phyloP scores from a whole-genome alignment of 495 filamentous ascomycete genomes.

The Penicillium simplicissimum region DNA sequence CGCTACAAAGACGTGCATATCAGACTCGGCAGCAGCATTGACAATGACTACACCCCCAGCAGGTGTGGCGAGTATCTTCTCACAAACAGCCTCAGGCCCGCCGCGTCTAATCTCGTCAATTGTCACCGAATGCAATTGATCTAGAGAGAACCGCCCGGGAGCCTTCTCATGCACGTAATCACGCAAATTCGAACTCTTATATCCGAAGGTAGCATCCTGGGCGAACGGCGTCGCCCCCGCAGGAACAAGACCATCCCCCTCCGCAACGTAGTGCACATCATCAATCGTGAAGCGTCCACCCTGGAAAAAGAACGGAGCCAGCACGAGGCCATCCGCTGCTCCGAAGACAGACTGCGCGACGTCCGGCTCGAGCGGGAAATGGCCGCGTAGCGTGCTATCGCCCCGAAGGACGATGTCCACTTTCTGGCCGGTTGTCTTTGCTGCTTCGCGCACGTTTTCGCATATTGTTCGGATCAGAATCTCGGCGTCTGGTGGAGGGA shows the following conservation, averaged over 20 bases:
- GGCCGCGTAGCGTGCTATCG: constrained; percentile 55
- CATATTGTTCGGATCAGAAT: constrained; percentile 48
- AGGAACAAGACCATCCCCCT: constrained; percentile 47
- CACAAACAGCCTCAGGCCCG: constrained; percentile 38
- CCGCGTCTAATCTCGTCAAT: constrained; percentile 47
- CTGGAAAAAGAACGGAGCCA: constrained; percentile 57
- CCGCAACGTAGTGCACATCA: constrained; percentile 56
- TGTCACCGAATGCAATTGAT: constrained; percentile 43
- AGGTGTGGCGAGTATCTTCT: constrained; percentile 38
- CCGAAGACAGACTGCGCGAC: constrained; percentile 50
- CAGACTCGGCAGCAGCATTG: constrained; percentile 52
- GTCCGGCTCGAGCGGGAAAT: constrained; percentile 54
- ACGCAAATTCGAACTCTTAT: constrained; percentile 47
- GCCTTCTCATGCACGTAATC: constrained; percentile 56
- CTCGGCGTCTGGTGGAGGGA: constrained; percentile 45
- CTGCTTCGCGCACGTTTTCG: constrained; percentile 44
- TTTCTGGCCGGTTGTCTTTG: constrained; percentile 32
- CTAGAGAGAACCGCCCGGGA: constrained; percentile 30
- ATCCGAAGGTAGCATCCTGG: constrained; percentile 55
- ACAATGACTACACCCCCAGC: constrained; percentile 47
- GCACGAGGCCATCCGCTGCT: constrained; percentile 43
- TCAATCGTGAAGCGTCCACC: constrained; percentile 53
- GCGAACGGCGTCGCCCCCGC: constrained; percentile 52
- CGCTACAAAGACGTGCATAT: constrained; percentile 53
- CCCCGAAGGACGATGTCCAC: constrained; percentile 54